Conservation (phyloP, 345 rosid genomes). For the Bruguiera parviflora region DNA sequence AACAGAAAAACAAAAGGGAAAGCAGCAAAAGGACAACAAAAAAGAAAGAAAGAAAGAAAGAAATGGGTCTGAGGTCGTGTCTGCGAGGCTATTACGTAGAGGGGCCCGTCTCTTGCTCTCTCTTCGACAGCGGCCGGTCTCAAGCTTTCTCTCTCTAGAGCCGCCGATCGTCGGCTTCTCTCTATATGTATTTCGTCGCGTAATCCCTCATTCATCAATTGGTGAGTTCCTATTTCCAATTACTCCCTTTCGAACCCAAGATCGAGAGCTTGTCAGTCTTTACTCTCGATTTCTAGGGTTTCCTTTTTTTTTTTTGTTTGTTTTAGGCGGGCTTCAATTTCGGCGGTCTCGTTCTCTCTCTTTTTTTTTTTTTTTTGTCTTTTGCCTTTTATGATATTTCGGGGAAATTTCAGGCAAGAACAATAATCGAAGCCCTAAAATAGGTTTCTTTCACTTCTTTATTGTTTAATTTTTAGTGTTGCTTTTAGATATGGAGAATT, state of each 20-base stretch:
- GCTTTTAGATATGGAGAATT: constrained; percentile 12
- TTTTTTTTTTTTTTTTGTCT: too few species aligned
- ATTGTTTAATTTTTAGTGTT: constrained; percentile 11
- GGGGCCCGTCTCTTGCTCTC: constrained; percentile 7
- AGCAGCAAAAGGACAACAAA: too few species aligned
- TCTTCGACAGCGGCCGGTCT: background rate
- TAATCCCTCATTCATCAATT: constrained; percentile 14
- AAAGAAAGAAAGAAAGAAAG: too few species aligned
- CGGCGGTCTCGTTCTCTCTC: constrained; percentile 9
- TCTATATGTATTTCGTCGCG: background rate
- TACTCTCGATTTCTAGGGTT: constrained; percentile 7
- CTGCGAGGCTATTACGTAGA: too few species aligned
- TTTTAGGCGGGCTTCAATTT: background rate
- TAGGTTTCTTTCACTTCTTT: background rate
- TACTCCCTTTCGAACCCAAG: too few species aligned
- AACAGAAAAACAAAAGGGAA: too few species aligned
- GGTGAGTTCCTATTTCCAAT: background rate
- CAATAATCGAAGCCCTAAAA: background rate
- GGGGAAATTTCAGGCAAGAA: constrained; percentile 1
- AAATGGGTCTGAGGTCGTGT: too few species aligned
- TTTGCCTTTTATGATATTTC: background rate
- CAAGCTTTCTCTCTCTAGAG: constrained; percentile 9
- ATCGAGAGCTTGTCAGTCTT: background rate
- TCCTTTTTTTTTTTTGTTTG: background rate
- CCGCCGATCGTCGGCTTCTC: constrained; percentile 19